phyloP scores from a whole-genome alignment of 108 stramenopile genomes.

The Skeletonema tropicum region DNA sequence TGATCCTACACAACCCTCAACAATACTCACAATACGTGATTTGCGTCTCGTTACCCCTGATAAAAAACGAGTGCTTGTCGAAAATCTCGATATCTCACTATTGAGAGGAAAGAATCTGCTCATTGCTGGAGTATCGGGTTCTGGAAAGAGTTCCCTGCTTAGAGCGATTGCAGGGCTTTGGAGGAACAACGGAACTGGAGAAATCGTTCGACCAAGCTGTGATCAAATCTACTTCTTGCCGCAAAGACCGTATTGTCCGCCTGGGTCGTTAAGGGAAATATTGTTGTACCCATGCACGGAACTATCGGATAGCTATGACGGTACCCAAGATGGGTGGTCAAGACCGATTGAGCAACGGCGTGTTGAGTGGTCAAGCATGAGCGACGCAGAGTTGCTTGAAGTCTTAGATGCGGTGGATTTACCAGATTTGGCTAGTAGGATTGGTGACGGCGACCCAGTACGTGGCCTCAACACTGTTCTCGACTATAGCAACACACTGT shows the following conservation, averaged over 20 bases:
- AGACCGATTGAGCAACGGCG: conserved; percentile 23
- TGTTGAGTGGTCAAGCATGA: conserved; percentile 26
- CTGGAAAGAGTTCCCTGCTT: conserved; percentile 65
- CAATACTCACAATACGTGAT: conserved; percentile 43
- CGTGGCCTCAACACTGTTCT: conserved; percentile 46
- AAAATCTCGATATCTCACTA: conserved; percentile 55
- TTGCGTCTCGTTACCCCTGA: conserved; percentile 63
- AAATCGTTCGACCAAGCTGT: conserved; percentile 59
- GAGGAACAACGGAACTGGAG: conserved; percentile 72
- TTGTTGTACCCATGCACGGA: conserved; percentile 70
- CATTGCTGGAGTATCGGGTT: conserved; percentile 71
- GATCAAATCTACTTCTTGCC: conserved; percentile 84
- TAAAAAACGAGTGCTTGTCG: conserved; percentile 53
- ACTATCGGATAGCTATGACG: conserved; percentile 15
- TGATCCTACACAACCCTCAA: conserved; percentile 1
- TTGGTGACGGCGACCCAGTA: conserved; percentile 54
- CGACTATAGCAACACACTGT: conserved; percentile 74
- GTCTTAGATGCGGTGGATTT: conserved; percentile 53
- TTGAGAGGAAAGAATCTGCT: conserved; percentile 60
- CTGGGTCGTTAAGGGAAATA: conserved; percentile 78
- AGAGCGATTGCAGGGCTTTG: conserved; percentile 88
- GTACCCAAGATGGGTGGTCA: conserved; percentile 15
- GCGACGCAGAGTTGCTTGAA: conserved; percentile 45
- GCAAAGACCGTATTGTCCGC: conserved; percentile 82
- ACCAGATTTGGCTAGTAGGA: conserved; percentile 41